Conservation (phyloP, 2,329 filamentous ascomycete genomes). For the Fusarium sp. region DNA sequence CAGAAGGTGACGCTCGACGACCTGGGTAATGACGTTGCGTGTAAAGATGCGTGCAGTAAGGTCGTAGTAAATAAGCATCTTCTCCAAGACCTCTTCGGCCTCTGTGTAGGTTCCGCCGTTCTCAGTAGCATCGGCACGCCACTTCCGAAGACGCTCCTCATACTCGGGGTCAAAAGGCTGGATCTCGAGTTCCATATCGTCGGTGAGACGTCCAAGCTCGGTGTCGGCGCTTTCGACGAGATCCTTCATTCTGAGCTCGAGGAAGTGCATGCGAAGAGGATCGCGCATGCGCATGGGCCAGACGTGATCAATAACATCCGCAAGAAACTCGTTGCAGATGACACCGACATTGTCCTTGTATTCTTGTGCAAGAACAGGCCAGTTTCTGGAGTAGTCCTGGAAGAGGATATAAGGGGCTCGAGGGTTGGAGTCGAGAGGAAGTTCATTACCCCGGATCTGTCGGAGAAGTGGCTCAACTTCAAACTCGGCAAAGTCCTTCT, state of each 20-base stretch:
- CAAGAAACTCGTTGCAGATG: conserved; percentile 63
- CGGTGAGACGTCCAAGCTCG: conserved; percentile 56
- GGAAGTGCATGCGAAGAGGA: conserved; percentile 58
- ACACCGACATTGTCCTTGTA: conserved; percentile 64
- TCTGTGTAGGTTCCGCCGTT: conserved; percentile 59
- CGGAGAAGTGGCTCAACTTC: conserved; percentile 60
- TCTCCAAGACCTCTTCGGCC: conserved; percentile 62
- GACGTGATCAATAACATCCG: conserved; percentile 59
- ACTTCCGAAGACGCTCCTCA: conserved; percentile 58
- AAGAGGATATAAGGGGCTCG: conserved; percentile 64
- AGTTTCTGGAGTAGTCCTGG: conserved; percentile 62
- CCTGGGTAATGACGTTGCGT: conserved; percentile 62
- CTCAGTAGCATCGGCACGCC: conserved; percentile 54
- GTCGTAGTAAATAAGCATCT: conserved; percentile 66
- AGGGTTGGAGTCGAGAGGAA: conserved; percentile 62
- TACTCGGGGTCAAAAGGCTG: conserved; percentile 64
- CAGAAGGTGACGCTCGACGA: conserved; percentile 60
- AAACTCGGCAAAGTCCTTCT: conserved; percentile 57
- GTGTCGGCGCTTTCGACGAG: conserved; percentile 57
- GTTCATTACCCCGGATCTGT: conserved; percentile 62
- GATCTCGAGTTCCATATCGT: conserved; percentile 62
- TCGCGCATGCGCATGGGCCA: conserved; percentile 63
- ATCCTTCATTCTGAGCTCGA: conserved; percentile 59
- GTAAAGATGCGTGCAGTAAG: conserved; percentile 62
- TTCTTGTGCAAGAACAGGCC: conserved; percentile 61